A percentile compares a stretch with the other conserved stretches of the same genome.
phyloP scores from a whole-genome alignment of 192 early-diverging fungal genomes.

The Chytriomyces confervae region DNA sequence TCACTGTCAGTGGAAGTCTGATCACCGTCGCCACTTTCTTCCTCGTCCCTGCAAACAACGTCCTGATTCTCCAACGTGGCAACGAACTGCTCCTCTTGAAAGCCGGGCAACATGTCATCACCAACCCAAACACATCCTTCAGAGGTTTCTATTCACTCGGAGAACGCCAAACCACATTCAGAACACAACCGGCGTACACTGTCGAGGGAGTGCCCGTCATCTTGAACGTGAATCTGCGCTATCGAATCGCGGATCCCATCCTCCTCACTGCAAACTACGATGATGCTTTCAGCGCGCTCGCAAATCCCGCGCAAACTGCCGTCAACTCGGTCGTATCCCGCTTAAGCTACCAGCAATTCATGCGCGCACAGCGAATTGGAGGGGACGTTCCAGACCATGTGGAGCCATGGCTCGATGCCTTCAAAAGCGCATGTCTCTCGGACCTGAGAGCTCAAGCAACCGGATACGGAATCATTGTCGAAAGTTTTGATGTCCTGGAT shows the following conservation, averaged over 20 bases:
- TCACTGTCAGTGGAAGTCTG: slow-evolving; percentile 9
- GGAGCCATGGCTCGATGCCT: slow-evolving; percentile 53
- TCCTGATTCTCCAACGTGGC: slow-evolving; percentile 53
- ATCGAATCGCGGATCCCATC: slow-evolving; percentile 49
- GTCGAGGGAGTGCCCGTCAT: slow-evolving; percentile 55
- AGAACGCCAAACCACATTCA: slow-evolving; percentile 50
- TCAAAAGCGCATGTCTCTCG: slow-evolving; percentile 51
- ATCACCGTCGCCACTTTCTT: slow-evolving; percentile 55
- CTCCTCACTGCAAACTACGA: slow-evolving; percentile 52
- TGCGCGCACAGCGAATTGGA: slow-evolving; percentile 52
- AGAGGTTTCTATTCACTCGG: slow-evolving; percentile 55
- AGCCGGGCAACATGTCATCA: slow-evolving; percentile 59
- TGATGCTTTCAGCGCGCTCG: slow-evolving; percentile 52
- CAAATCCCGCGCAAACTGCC: slow-evolving; percentile 55
- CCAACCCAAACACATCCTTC: slow-evolving; percentile 54
- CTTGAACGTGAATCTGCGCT: slow-evolving; percentile 53
- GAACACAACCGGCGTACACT: slow-evolving; percentile 51
- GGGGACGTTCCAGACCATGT: slow-evolving; percentile 52
- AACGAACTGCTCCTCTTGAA: slow-evolving; percentile 46
- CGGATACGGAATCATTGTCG: slow-evolving; percentile 49
- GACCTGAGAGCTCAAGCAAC: slow-evolving; percentile 45
- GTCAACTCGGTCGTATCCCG: slow-evolving; percentile 54
- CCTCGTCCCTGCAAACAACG: slow-evolving; percentile 59
- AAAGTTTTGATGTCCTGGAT: slow-evolving; percentile 55
- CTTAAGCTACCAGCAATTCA: slow-evolving; percentile 56